phyloP scores from a whole-genome alignment of 306 rosid genomes.

The Vigna radiata region DNA sequence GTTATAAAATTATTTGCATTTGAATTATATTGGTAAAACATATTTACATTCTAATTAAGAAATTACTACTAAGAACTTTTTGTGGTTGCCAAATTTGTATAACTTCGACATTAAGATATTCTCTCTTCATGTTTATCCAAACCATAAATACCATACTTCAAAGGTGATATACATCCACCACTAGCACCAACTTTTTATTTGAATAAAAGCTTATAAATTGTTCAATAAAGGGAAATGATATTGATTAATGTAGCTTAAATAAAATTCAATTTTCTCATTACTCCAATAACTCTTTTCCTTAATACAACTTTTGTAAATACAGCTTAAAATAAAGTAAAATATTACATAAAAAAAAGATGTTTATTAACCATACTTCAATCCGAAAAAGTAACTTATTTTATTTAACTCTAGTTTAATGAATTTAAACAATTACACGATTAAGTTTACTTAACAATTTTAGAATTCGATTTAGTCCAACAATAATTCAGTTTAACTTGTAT shows the following conservation, averaged over 20 bases:
- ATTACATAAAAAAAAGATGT: too few relatives aligned
- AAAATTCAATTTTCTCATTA: background rate
- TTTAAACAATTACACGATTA: too few relatives aligned
- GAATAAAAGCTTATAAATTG: background rate
- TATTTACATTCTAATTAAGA: too few relatives aligned
- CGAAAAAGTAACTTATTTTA: too few relatives aligned
- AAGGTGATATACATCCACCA: background rate
- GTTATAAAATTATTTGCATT: too few relatives aligned
- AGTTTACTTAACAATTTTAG: too few relatives aligned
- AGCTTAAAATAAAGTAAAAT: too few relatives aligned
- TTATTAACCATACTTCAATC: too few relatives aligned
- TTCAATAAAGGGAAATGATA: background rate
- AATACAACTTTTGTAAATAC: background rate
- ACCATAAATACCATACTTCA: constrained; percentile 2
- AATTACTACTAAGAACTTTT: background rate
- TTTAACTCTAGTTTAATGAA: too few relatives aligned
- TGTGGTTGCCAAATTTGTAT: background rate
- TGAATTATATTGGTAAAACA: too few relatives aligned
- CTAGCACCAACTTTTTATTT: background rate
- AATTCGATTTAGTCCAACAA: too few relatives aligned
- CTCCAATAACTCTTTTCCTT: background rate
- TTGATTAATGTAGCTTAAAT: background rate
- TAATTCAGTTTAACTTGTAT: too few relatives aligned
- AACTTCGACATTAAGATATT: constrained; percentile 41
- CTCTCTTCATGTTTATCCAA: constrained; percentile 26